Percentiles rank a stretch among this genome's conserved stretches.
phyloP scores from a whole-genome alignment of 2,329 filamentous ascomycete genomes.

The Salinomyces thailandicus region DNA sequence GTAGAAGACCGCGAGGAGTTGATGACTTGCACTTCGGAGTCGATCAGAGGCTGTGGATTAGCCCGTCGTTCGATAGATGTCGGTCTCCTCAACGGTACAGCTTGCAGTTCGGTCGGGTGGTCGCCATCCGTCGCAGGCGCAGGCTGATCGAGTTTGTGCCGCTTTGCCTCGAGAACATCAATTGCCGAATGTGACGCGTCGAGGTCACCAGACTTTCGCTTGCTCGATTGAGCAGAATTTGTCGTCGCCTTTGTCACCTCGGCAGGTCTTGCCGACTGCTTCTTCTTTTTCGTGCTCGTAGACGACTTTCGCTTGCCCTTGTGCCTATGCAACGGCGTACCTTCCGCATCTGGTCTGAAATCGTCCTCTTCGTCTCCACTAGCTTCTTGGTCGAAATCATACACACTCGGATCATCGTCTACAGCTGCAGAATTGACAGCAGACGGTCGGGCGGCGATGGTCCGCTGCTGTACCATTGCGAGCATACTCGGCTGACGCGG shows the following conservation, averaged over 20 bases:
- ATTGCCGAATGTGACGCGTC: slow-evolving; percentile 12
- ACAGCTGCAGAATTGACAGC: slow-evolving; percentile 29
- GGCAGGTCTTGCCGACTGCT: slow-evolving; percentile 7
- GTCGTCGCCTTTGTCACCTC: slow-evolving; percentile 10
- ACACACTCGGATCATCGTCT: slow-evolving; percentile 23
- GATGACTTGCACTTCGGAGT: slow-evolving; percentile 21
- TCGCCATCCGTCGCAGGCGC: slow-evolving; percentile 3
- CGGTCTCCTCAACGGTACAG: too few relatives aligned
- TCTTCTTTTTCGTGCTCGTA: slow-evolving; percentile 4
- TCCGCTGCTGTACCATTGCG: slow-evolving; percentile 36
- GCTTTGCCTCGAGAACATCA: slow-evolving; percentile 14
- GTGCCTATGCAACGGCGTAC: slow-evolving; percentile 50
- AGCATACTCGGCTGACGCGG: slow-evolving; percentile 40
- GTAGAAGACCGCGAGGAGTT: slow-evolving; percentile 27
- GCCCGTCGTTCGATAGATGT: slow-evolving; percentile 12
- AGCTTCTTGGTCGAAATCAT: slow-evolving; percentile 18
- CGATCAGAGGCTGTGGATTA: slow-evolving; percentile 11
- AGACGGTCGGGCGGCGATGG: slow-evolving; percentile 17
- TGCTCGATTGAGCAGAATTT: slow-evolving; percentile 9
- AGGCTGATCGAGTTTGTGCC: slow-evolving; percentile 7
- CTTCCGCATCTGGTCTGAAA: slow-evolving; percentile 56
- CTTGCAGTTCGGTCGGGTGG: too few relatives aligned
- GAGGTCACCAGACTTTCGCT: slow-evolving; percentile 18
- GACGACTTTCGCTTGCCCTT: slow-evolving; percentile 29
- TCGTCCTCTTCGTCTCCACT: slow-evolving; percentile 23